Evolutionary conservation across 306 rosid species (phyloP).

Genomic region (Trifolium pratense): DNA sequence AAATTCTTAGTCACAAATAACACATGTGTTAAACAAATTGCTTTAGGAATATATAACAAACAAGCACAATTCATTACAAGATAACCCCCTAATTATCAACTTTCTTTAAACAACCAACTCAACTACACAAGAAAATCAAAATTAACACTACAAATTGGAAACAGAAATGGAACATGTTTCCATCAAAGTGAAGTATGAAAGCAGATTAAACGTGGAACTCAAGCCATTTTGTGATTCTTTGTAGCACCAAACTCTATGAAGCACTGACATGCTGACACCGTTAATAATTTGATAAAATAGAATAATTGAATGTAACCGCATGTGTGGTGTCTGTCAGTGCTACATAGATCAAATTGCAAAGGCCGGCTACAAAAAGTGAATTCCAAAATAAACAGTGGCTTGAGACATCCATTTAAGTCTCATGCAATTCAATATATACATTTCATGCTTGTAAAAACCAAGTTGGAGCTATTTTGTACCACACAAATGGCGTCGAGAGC

Average conservation of each 20-base stretch:
- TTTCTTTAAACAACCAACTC: slow-evolving; percentile 39
- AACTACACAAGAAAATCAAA: slow-evolving; percentile 38
- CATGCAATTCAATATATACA: slow-evolving; percentile 72
- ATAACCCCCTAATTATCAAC: slow-evolving; percentile 33
- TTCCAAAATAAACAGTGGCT: slow-evolving; percentile 39
- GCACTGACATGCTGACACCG: not conserved
- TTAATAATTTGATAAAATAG: not conserved
- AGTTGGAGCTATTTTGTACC: slow-evolving; percentile 48
- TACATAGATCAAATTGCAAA: slow-evolving; percentile 39
- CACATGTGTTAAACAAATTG: slow-evolving; percentile 16
- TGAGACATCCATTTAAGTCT: slow-evolving; percentile 49
- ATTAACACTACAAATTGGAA: slow-evolving; percentile 33
- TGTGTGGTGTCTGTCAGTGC: not conserved
- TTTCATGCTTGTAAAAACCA: slow-evolving; percentile 46
- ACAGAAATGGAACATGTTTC: slow-evolving; percentile 43
- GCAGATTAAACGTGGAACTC: slow-evolving; percentile 44
- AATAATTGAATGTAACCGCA: not conserved
- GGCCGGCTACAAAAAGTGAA: slow-evolving; percentile 38
- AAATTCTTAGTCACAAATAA: slow-evolving; percentile 21
- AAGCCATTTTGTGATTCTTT: slow-evolving; percentile 40
- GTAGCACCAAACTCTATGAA: slow-evolving; percentile 33
- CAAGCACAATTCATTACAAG: slow-evolving; percentile 29
- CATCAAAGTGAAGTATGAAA: slow-evolving; percentile 51
- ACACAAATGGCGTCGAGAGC: not conserved
- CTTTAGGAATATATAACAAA: slow-evolving; percentile 30